A percentile compares a stretch with the other conserved stretches of the same genome.
These are phyloP conservation scores for Pseudotsuga menziesii DNA, from an alignment of 75 land plant species.

Conservation along the genomic window DNA sequence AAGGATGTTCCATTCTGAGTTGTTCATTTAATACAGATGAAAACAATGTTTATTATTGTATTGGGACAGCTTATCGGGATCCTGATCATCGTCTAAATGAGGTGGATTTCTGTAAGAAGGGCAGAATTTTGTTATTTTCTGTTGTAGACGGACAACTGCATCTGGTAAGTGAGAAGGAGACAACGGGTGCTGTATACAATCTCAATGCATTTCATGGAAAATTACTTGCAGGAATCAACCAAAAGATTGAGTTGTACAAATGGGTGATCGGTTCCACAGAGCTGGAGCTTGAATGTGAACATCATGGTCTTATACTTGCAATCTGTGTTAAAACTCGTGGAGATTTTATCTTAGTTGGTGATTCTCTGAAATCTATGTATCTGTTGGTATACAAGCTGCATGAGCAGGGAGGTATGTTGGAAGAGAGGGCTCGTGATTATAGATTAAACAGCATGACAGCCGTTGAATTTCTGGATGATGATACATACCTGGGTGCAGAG, in stretches of 20 bases:
- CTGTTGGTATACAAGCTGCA: conserved; percentile 56
- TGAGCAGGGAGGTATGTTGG: conserved; percentile 91
- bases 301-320: conserved; percentile 40
- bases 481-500: conserved; percentile 92
- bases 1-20: conserved; percentile 45
- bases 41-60: conserved; percentile 34
- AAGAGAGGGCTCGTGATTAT: conserved; percentile 92
- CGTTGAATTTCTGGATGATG: conserved; percentile 95
- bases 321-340: conserved; percentile 41
- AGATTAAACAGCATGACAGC: conserved; percentile 99
- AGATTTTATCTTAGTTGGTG: conserved; percentile 43
- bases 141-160: conserved; percentile 30
- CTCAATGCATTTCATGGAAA: conserved; percentile 48
- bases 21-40: conserved; percentile 49
- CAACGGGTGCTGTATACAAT: conserved; percentile 42
- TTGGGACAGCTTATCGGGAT: conserved; percentile 38
- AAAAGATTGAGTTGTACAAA: conserved; percentile 41
- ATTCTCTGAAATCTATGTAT: conserved; percentile 43
- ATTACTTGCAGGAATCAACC: conserved; percentile 44
- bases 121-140: background rate
- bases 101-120: conserved; percentile 41
- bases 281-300: conserved; percentile 39
- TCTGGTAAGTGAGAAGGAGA: conserved; percentile 42
- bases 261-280: conserved; percentile 38
- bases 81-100: conserved; percentile 22